Base-by-base conservation (phyloP, 441 rosid species). In the Arabidopsis lyrata region DNA sequence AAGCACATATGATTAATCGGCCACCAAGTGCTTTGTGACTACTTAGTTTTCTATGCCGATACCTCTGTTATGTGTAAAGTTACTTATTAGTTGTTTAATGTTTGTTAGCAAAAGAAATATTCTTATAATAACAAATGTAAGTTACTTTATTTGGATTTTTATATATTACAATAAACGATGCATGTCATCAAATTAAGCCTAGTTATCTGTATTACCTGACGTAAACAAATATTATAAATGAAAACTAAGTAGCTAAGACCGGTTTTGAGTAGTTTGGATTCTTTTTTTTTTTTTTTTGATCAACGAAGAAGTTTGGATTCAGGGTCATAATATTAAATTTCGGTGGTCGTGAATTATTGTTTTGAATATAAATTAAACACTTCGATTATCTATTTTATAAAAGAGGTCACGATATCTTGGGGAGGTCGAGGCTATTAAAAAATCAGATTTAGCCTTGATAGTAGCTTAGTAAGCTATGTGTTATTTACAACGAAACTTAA, bases 1-100 rank as follows among this genome's bases (percentile, higher is more conserved):
- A 31, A 14, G 62, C 67, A 47, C 62, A 16, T 39, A 66, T 77
- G 69, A 72, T 61, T 59, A 71, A 57, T 76, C 75, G 12, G 39
- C 70, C 65, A 66, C 65, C 31, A 16, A 35, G 42, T 66, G 53
- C 59, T 59, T 66, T 27, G 16, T 60, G 65, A 36, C 73, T 59
- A 77, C 36, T 60, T 44, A 27, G 36, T 70, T 76, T 71, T 59
- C 16, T 59, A 58, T 59, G 27, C n/a, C 34, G 62, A 64, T 71
- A 71, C 56, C 56, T 76, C 22, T 71, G 62, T 66, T 66, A 58
- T 59, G 73, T 72, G 77, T 66, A 72, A 72, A 72, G 80, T 32
- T 65, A 14, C 15, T 41, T 10, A 22, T 16, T 35, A 57, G 6
- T 50, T 39, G 6, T 50, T 39, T 49, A 39, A 22, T 13, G 10